Conservation (phyloP, 2,329 filamentous ascomycete genomes). For the Hypoxylon sp. region DNA sequence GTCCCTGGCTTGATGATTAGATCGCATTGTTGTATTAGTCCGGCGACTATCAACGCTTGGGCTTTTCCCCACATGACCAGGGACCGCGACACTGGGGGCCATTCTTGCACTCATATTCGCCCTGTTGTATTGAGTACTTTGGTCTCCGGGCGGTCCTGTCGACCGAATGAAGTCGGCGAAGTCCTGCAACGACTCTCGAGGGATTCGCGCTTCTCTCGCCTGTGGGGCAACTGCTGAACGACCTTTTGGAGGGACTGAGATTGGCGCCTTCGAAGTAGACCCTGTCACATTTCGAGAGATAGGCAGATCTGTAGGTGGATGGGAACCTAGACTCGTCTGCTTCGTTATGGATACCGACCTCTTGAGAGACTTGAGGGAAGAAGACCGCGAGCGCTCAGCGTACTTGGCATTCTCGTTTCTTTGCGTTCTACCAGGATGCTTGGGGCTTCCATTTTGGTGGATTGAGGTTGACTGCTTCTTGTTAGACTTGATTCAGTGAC, state of each 20-base stretch:
- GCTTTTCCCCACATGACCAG: slow-evolving; percentile 45
- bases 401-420: slow-evolving; percentile 58
- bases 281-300: slow-evolving; percentile 42
- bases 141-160: slow-evolving; percentile 72
- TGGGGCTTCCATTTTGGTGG: slow-evolving; percentile 52
- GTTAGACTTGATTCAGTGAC: slow-evolving; percentile 36
- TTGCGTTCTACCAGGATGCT: slow-evolving; percentile 52
- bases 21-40: slow-evolving; percentile 53
- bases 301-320: slow-evolving; percentile 45
- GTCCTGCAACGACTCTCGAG: slow-evolving; percentile 77
- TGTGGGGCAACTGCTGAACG: slow-evolving; percentile 46
- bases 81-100: slow-evolving; percentile 47
- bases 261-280: slow-evolving; percentile 45
- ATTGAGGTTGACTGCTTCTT: slow-evolving; percentile 52
- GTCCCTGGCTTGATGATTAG: slow-evolving; percentile 75
- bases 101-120: slow-evolving; percentile 39
- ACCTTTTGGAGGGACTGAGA: slow-evolving; percentile 46
- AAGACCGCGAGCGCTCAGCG: slow-evolving; percentile 53
- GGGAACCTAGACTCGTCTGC: slow-evolving; percentile 50
- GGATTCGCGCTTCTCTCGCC: slow-evolving; percentile 77
- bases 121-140: slow-evolving; percentile 31
- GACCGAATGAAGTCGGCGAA: slow-evolving; percentile 91
- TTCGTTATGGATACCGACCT: slow-evolving; percentile 54
- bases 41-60: slow-evolving; percentile 52
- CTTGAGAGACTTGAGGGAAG: slow-evolving; percentile 53